Evolutionary conservation across 805 yeast genomes (phyloP).

Genomic region (Candida bentonensis): DNA sequence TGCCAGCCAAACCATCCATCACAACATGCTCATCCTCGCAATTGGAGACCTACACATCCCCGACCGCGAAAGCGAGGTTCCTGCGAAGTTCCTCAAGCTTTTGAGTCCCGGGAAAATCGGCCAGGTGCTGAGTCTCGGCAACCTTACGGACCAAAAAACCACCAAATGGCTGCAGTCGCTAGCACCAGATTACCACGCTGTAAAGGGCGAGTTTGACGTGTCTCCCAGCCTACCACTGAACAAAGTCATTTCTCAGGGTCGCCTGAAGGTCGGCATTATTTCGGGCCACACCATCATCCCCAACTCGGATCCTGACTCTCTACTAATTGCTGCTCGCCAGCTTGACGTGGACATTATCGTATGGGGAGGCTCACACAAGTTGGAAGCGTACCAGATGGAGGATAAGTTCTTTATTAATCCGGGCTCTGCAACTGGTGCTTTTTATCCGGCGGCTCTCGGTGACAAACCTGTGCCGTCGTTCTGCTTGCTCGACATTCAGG

Average conservation of each 20-base stretch:
- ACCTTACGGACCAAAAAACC: constrained; percentile 53
- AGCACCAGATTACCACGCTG: constrained; percentile 60
- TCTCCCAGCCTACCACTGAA: constrained; percentile 42
- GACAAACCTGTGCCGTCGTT: constrained; percentile 63
- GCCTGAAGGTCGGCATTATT: constrained; percentile 67
- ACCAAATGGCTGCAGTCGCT: constrained; percentile 48
- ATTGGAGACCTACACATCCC: constrained; percentile 89
- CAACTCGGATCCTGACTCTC: constrained; percentile 70
- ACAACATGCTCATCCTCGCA: constrained; percentile 65
- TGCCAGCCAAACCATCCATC: no score
- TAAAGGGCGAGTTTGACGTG: constrained; percentile 72
- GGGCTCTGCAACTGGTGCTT: constrained; percentile 93
- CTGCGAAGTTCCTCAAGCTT: constrained; percentile 49
- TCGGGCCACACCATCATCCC: constrained; percentile 80
- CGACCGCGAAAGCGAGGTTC: constrained; percentile 53
- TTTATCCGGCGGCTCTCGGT: constrained; percentile 47
- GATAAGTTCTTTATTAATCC: constrained; percentile 93
- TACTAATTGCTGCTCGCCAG: constrained; percentile 72
- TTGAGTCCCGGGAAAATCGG: constrained; percentile 76
- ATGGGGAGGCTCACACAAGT: constrained; percentile 88
- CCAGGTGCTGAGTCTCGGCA: constrained; percentile 77
- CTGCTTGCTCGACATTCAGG: constrained; percentile 78
- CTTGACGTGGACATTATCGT: constrained; percentile 81
- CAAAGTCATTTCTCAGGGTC: constrained; percentile 52
- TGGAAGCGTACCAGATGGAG: constrained; percentile 85